A percentile compares a stretch with the other conserved stretches of the same genome.
phyloP scores from a whole-genome alignment of 2,329 filamentous ascomycete species.

The Microsporum audouinii region DNA sequence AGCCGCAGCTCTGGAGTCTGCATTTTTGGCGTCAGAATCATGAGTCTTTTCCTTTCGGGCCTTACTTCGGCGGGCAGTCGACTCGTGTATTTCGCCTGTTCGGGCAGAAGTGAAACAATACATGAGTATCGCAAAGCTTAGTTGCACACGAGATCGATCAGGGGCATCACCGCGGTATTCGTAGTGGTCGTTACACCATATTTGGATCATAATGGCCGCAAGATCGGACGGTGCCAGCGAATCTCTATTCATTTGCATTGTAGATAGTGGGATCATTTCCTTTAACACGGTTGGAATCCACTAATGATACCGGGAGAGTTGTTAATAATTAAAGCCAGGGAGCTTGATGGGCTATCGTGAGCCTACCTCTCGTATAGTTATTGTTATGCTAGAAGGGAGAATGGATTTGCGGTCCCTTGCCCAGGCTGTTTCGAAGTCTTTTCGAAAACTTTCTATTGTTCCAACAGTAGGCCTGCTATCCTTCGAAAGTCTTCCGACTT shows the following conservation, averaged over 20 bases:
- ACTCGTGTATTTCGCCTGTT: too few relatives aligned
- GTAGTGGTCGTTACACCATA: too few relatives aligned
- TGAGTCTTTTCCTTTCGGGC: too few relatives aligned
- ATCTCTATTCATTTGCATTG: background rate
- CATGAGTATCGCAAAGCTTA: too few relatives aligned
- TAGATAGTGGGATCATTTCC: conserved; percentile 1
- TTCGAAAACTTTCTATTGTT: background rate
- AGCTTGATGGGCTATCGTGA: background rate
- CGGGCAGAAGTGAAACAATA: too few relatives aligned
- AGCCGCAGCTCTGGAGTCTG: too few relatives aligned
- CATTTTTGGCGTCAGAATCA: too few relatives aligned
- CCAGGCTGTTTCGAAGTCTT: conserved; percentile 5
- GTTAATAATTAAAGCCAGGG: background rate
- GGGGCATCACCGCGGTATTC: too few relatives aligned
- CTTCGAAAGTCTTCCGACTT: background rate
- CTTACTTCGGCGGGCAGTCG: too few relatives aligned
- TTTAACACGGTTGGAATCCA: background rate
- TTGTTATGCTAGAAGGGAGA: background rate
- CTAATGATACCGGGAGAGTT: background rate
- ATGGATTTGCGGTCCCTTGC: background rate
- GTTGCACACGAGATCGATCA: too few relatives aligned
- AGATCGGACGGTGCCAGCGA: background rate
- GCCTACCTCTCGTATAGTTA: conserved; percentile 6
- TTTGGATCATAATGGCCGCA: too few relatives aligned
- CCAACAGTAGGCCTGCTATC: background rate